Base-by-base conservation (phyloP, 2,329 filamentous ascomycete species). In the Chaetomium sp. region DNA sequence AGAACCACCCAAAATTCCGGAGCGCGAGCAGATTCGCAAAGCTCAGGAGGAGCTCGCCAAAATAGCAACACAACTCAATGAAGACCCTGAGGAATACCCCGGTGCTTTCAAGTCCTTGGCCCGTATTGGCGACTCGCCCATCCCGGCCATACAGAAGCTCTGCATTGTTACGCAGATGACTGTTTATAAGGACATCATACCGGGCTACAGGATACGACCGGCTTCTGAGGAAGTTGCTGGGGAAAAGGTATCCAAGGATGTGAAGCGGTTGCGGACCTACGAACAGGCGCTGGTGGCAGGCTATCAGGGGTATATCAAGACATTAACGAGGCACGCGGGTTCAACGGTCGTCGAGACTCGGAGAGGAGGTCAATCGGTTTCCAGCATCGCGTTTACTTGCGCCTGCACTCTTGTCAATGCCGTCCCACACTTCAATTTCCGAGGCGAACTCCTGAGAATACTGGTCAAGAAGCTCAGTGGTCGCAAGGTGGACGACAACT, bases 341-440 rank as follows among this genome's bases (percentile, higher is more conserved):
- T 57, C 60, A 32, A 54, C 53, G 5, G 44, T 45, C 36, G 72
- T 77, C 47, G 78, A 79, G 53, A 59, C 63, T 70, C 61, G 59
- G 71, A 64, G 56, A 64, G 67, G 9, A 68, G 74, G 72, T 0
- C 74, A 76, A 54, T 77, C 72, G 54, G 69, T 96, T 32, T 81
- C 85, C 6, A 87, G 79, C 52, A 80, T 96, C 33, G 92, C 94
- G 3, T 86, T 96, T 55, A 86, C 84, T 44, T 99, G 94, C 68
- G 86, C 88, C 1, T 96, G 91, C 71, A 87, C 81, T 35, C 79
- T 99, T 12, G 73, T 97, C 42, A 82, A 82, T 19, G 79, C 87
- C 1, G 91, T 96, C 0, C 89, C 94, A 3, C 95, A 99, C 74
- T 99, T 99, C 82, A 99, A 99, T 76, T 96, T 95, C 71, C 86